Base-by-base conservation (phyloP, 1,139 yeast species). In the Candida pseudocylindracea region DNA sequence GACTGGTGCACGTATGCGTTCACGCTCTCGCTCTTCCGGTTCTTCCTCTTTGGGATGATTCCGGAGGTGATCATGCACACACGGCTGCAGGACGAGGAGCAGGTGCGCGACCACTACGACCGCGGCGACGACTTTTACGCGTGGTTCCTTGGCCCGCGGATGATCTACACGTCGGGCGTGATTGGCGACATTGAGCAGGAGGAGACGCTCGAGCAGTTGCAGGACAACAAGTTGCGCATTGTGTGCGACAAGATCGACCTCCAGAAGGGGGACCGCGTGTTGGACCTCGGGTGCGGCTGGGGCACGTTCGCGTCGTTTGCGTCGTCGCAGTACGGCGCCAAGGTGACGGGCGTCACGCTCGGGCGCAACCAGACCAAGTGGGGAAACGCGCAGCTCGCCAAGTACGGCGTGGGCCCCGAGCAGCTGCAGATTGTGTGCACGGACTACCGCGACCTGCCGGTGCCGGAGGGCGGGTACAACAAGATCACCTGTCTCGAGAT, bases 201-300 rank as follows among this genome's bases (percentile, higher is more conserved):
- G 50, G 93, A 81, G 59, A 48, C 91, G 34, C 65, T 81, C 43
- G 95, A 81, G 56, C 67, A 80, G 55, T 51, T 83, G 46, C 94
- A 83, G 59, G 95, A 81, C 56, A 81, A 81, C 63, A 81, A 83
- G 59, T 63, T 81, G 51, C 74, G 76, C 45, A 58, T 75, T 46
- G 93, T 81, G 36, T 85, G 93, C 49, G 93, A 79, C 53, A 81
- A 83, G 60, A 73, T 80, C 42, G 79, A 67, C 40, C 63, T 81
- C 46, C 50, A 71, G 47, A 48, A 68, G 44, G 91, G 79, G 42
- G 94, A 81, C 41, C 58, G 58, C 35, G 62, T 80, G 49, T 68
- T 81, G 41, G 95, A 81, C 50, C 60, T 81, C 40, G 94, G 94
- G 37, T 81, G 94, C 57, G 94, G 95, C 42, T 81, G 95, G 95